Percentiles rank a stretch among this genome's conserved stretches.
Conservation (phyloP, 306 rosid genomes). For the Vigna reflexopilosa region DNA sequence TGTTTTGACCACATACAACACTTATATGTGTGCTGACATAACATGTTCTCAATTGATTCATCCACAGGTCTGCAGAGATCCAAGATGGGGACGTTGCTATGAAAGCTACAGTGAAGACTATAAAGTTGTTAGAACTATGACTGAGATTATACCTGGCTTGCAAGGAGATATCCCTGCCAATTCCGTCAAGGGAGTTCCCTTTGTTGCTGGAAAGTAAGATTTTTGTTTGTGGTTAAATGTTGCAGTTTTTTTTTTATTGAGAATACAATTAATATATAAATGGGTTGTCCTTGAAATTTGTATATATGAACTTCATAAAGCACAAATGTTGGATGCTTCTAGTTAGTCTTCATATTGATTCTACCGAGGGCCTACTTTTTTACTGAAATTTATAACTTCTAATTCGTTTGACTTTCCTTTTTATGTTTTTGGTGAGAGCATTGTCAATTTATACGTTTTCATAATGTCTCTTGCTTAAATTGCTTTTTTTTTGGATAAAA, state of each 20-base stretch:
- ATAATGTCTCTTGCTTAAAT: too few species aligned
- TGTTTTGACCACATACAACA: not conserved
- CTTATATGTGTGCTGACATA: not conserved
- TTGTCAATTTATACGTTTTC: too few species aligned
- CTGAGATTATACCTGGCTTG: conserved; percentile 94
- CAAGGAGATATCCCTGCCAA: conserved; percentile 82
- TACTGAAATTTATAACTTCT: too few species aligned
- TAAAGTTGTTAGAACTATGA: conserved; percentile 77
- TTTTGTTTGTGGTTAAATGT: conserved; percentile 19
- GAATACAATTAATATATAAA: too few species aligned
- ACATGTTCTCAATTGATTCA: conserved; percentile 20
- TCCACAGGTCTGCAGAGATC: conserved; percentile 93
- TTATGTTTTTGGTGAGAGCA: too few species aligned
- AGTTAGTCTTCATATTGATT: too few species aligned
- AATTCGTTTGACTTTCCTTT: too few species aligned
- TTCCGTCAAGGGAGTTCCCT: conserved; percentile 78
- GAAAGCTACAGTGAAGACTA: conserved; percentile 97
- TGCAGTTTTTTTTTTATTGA: not conserved
- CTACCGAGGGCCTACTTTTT: too few species aligned
- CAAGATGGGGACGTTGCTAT: conserved; percentile 99
- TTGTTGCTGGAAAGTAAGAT: conserved; percentile 92
- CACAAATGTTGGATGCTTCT: too few species aligned
- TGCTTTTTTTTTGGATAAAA: too few species aligned
- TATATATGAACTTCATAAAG: too few species aligned
- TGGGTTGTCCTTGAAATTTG: too few species aligned